A percentile compares a stretch with the other conserved stretches of the same genome.
These are phyloP conservation scores for Aspergillus sojae DNA, from an alignment of 2,329 filamentous ascomycete species.

Conservation along the genomic window DNA sequence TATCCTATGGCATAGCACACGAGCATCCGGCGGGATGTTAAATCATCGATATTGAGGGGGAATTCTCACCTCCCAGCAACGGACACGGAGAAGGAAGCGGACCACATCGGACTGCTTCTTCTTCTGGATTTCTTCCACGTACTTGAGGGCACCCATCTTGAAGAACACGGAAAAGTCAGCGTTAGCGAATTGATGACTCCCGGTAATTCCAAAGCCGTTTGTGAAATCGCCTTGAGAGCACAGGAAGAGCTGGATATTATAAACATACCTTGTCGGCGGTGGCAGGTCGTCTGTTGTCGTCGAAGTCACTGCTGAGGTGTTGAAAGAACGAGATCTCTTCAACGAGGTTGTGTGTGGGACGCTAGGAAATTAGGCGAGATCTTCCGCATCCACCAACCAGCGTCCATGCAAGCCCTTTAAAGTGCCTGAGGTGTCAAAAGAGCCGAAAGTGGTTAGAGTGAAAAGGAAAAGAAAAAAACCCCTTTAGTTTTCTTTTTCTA, in stretches of 20 bases:
- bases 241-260: background rate
- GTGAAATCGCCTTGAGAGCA: background rate
- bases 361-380: slow-evolving; percentile 46
- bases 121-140: slow-evolving; percentile 99
- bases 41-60: slow-evolving; percentile 38
- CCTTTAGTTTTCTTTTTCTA: background rate
- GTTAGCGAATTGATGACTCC: slow-evolving; percentile 5
- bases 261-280: slow-evolving; percentile 49
- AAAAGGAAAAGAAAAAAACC: background rate
- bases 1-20: slow-evolving; percentile 39
- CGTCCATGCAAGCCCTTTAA: background rate
- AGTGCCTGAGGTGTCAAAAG: slow-evolving; percentile 18
- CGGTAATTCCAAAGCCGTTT: slow-evolving; percentile 1
- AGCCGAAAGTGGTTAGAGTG: background rate
- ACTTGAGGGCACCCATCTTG: slow-evolving; percentile 99
- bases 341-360: slow-evolving; percentile 46
- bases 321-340: slow-evolving; percentile 35
- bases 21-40: slow-evolving; percentile 41
- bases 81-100: slow-evolving; percentile 98
- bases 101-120: slow-evolving; percentile 99
- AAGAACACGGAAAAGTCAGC: slow-evolving; percentile 17
- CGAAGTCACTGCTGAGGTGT: slow-evolving; percentile 44
- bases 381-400: slow-evolving; percentile 26
- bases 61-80: slow-evolving; percentile 91
- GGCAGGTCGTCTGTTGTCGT: slow-evolving; percentile 47